These are phyloP conservation scores for Gnomoniopsis smithogilvyi DNA, from an alignment of 2,329 filamentous ascomycete genomes.

Conservation along the genomic window DNA sequence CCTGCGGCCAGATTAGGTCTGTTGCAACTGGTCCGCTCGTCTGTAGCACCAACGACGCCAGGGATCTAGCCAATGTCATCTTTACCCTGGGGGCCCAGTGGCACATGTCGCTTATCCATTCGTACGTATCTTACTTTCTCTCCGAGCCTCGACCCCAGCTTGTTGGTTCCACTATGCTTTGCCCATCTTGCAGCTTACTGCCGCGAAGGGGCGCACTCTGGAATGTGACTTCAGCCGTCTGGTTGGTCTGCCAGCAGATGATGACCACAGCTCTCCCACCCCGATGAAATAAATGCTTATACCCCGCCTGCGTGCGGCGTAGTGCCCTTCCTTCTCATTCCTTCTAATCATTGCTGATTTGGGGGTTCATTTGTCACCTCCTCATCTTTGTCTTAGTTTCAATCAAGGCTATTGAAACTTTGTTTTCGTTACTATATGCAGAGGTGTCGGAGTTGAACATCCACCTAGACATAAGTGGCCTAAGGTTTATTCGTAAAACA, in stretches of 20 bases:
- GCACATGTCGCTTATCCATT: constrained; percentile 11
- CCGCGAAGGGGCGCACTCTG: background rate
- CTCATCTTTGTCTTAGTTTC: background rate
- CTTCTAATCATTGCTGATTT: background rate
- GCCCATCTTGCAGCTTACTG: constrained; percentile 11
- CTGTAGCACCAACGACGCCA: background rate
- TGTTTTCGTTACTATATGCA: background rate
- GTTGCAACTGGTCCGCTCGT: constrained; percentile 1
- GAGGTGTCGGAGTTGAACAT: background rate
- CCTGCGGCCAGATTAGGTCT: background rate
- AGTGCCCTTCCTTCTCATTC: background rate
- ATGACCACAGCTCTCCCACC: background rate
- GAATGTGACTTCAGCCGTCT: background rate
- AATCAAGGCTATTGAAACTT: constrained; percentile 21
- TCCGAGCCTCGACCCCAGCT: background rate
- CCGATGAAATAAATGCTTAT: constrained; percentile 14
- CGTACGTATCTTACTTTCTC: constrained; percentile 1
- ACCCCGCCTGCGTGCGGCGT: constrained; percentile 11
- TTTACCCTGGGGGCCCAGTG: constrained; percentile 7
- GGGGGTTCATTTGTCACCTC: constrained; percentile 1
- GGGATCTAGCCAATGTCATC: constrained; percentile 15
- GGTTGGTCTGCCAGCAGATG: constrained; percentile 10
- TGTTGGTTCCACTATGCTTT: constrained; percentile 11
- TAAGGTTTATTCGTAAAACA: background rate
- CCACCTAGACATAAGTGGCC: background rate